Evolutionary conservation across 768 basidiomycete genomes (phyloP).

Genomic region (Mycena venus): DNA sequence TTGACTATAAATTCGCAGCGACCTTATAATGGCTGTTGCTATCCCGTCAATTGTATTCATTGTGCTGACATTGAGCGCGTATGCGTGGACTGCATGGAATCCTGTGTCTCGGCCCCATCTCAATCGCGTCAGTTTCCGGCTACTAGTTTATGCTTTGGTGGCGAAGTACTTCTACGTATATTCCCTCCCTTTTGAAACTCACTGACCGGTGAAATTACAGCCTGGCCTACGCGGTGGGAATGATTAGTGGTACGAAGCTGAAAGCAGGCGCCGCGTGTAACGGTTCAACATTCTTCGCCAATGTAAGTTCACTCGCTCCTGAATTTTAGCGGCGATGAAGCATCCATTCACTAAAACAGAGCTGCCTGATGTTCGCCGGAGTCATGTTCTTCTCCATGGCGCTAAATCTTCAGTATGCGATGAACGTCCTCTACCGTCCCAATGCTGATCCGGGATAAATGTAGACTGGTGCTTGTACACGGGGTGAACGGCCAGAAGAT

Average conservation of each 20-base stretch:
- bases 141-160: constrained; percentile 15
- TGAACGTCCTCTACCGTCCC: neutral
- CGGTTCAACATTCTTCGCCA: neutral
- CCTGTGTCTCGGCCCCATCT: constrained; percentile 5
- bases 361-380: no score
- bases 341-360: no score
- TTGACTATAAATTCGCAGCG: neutral
- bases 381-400: constrained; percentile 2
- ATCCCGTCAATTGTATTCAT: neutral
- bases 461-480: constrained; percentile 16
- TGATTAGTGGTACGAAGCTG: neutral
- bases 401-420: constrained; percentile 16
- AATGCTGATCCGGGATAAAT: neutral
- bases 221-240: neutral
- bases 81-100: constrained; percentile 10
- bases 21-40: neutral
- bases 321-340: no score
- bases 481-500: constrained; percentile 19
- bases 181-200: neutral
- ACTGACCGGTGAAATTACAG: neutral
- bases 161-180: neutral
- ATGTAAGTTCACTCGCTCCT: neutral
- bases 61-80: neutral
- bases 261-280: no score
- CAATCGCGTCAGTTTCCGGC: constrained; percentile 23